Evolutionary conservation across 228 moss, liverwort and hornwort species (phyloP).

Genomic region (Sphagnum fallax): DNA sequence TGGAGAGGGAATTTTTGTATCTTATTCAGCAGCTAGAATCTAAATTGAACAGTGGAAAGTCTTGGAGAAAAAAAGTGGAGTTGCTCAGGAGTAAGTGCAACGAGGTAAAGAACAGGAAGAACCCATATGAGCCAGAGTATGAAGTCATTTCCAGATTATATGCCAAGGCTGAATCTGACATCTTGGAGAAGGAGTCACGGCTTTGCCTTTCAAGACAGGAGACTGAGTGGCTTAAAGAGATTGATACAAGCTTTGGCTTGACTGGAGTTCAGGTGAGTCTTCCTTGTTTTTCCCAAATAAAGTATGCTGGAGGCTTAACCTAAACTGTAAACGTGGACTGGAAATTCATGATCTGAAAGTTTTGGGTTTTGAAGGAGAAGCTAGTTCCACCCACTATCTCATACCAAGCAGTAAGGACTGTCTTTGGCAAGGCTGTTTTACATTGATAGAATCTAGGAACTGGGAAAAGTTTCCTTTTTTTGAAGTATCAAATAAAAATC

Average conservation of each 20-base stretch:
- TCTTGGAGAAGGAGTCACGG: constrained; percentile 30
- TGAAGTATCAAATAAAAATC: no score
- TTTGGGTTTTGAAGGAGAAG: no score
- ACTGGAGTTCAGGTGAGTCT: constrained; percentile 84
- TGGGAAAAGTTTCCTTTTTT: no score
- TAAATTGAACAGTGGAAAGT: constrained; percentile 15
- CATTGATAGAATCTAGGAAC: no score
- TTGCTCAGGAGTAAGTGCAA: constrained; percentile 20
- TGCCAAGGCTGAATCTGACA: constrained; percentile 25
- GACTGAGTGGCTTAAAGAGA: constrained; percentile 65
- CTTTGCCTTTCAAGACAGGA: constrained; percentile 27
- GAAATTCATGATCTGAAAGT: no score
- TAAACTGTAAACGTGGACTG: no score
- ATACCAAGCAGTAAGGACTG: no score
- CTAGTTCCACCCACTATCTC: no score
- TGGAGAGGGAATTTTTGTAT: constrained; percentile 14
- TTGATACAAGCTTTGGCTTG: constrained; percentile 81
- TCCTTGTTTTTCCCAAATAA: background rate
- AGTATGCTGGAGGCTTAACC: no score
- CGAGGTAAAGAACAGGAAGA: constrained; percentile 33
- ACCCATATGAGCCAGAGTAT: constrained; percentile 61
- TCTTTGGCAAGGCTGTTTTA: no score
- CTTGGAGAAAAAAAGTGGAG: constrained; percentile 11
- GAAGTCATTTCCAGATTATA: constrained; percentile 45
- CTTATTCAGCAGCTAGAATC: constrained; percentile 32